These are phyloP conservation scores for Pyracantha coccinea DNA, from an alignment of 331 rosid genomes.

Conservation along the genomic window DNA sequence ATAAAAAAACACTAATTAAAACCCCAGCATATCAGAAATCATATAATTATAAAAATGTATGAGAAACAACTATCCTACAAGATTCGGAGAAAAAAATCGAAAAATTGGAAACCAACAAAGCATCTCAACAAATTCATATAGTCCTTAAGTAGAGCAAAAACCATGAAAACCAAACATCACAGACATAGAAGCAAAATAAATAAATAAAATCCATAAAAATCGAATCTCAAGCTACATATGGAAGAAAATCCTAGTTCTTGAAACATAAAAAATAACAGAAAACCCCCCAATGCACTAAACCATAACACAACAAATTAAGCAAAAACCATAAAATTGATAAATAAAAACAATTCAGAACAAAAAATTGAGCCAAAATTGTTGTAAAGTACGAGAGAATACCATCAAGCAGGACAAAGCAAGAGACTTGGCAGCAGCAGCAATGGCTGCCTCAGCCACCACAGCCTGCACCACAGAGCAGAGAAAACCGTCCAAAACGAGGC, in stretches of 20 bases:
- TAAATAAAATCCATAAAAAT: neutral
- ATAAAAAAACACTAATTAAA: neutral
- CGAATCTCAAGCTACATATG: neutral
- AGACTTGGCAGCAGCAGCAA: conserved; percentile 21
- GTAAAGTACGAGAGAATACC: conserved; percentile 6
- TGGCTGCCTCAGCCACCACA: conserved; percentile 19
- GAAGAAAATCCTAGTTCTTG: neutral
- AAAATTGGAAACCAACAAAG: neutral
- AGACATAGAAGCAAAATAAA: neutral
- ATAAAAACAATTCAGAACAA: neutral
- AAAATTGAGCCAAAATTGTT: neutral
- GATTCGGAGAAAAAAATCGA: neutral
- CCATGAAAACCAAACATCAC: neutral
- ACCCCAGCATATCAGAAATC: neutral
- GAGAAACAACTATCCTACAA: neutral
- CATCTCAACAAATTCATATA: neutral
- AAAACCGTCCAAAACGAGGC: conserved; percentile 5
- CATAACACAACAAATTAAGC: neutral
- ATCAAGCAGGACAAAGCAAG: conserved; percentile 9
- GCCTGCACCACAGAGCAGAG: conserved; percentile 20
- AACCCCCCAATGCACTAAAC: neutral
- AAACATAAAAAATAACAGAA: neutral
- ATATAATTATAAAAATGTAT: neutral
- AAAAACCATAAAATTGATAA: neutral
- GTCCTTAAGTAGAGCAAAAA: neutral